Percentiles rank a stretch among this genome's conserved stretches.
phyloP scores from a whole-genome alignment of 176 grass and related monocot species.

The Avena insularis region DNA sequence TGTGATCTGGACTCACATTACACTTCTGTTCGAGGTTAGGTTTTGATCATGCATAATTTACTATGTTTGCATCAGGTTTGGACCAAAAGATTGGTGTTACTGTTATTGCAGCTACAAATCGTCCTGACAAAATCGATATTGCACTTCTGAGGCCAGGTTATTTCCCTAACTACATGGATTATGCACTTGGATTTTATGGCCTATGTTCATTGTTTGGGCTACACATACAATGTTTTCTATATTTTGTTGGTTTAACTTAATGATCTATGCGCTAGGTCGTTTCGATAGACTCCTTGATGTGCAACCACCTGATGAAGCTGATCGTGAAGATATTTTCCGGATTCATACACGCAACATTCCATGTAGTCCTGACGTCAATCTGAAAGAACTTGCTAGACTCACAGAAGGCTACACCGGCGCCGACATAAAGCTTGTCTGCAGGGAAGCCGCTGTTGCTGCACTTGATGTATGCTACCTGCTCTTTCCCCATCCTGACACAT shows the following conservation, averaged over 20 bases:
- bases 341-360: slow-evolving; percentile 79
- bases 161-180: not conserved
- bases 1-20: not conserved
- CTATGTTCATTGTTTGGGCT: not conserved
- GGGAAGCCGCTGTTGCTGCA: slow-evolving; percentile 83
- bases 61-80: slow-evolving; percentile 67
- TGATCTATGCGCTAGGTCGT: slow-evolving; percentile 58
- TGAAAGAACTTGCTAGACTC: slow-evolving; percentile 77
- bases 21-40: not conserved
- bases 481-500: slow-evolving; percentile 10
- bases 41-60: slow-evolving; percentile 28
- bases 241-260: slow-evolving; percentile 26
- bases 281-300: slow-evolving; percentile 93
- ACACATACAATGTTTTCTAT: not conserved
- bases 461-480: slow-evolving; percentile 72
- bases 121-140: slow-evolving; percentile 95
- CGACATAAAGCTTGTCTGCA: slow-evolving; percentile 84
- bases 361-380: slow-evolving; percentile 55
- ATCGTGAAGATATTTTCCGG: slow-evolving; percentile 75
- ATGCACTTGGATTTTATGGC: slow-evolving; percentile 26
- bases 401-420: slow-evolving; percentile 93
- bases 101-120: slow-evolving; percentile 96
- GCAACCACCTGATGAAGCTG: slow-evolving; percentile 75
- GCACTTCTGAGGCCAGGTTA: slow-evolving; percentile 89
- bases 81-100: slow-evolving; percentile 67